Base-by-base conservation (phyloP, 768 basidiomycete species). In the Pleurotus ostreatus region DNA sequence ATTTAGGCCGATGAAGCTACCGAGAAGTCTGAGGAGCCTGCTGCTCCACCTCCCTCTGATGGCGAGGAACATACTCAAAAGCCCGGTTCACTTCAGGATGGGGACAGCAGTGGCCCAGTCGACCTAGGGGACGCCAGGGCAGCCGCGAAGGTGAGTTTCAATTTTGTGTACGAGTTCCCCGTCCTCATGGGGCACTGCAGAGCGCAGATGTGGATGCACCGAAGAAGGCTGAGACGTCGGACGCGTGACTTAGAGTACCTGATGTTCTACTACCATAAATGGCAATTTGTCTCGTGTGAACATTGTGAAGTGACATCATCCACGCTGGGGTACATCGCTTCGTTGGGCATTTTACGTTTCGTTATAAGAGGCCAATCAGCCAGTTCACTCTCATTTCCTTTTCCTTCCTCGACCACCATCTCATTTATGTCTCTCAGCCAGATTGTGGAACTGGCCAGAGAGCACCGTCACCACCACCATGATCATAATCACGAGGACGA, bases 81-180 rank as follows among this genome's bases (percentile, higher is more conserved):
- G 55, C 16, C 57, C 7, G 66, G 61, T 22, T 62, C 63, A 30
- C 61, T 56, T 59, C 63, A 63, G 38, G 60, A 65, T 25, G 52
- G 43, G n/a, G 62, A 63, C 13, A 65, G 63, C 18, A 56, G 59
- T 5, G 65, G 62, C 12, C 63, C 69, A 7, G 63, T 66, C 8
- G 54, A 70, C 39, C 12, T 62, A 57, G 65, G 60, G 9, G 60
- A 56, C 38, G 63, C 69, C 23, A 58, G 66, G 48, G 56, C 64
- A 51, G 65, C 66, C 41, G 63, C 68, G 5, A 57, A 58, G 58
- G 71, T 69, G 56, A 53, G 69, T 62, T 7, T 4, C 16, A 6
- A 15, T 1, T 11, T 34, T 34, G 30, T 34, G 9, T 34, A 9
- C 30, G 30, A 34, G 30, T 34, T 34, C 30, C 30, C 30, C 30